phyloP scores from a whole-genome alignment of 148 eudicot species.

The Persicaria tinctoria region DNA sequence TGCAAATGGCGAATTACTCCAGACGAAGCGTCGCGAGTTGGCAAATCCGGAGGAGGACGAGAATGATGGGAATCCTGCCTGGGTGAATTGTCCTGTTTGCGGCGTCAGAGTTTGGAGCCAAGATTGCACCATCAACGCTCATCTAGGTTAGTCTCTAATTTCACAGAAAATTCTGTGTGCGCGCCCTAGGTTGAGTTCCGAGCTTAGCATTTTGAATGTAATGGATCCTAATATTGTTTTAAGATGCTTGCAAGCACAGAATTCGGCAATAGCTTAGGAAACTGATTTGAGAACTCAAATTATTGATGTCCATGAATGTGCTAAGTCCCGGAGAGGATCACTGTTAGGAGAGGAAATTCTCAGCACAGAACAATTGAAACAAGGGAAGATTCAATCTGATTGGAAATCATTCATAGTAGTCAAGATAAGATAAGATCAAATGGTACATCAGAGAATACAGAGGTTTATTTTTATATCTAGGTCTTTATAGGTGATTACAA shows the following conservation, averaged over 20 bases:
- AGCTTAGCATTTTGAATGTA: neutral
- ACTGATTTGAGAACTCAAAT: neutral
- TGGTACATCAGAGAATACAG: too few species aligned
- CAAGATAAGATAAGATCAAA: too few species aligned
- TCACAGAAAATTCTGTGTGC: too few species aligned
- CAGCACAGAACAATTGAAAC: neutral
- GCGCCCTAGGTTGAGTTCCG: too few species aligned
- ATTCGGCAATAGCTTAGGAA: neutral
- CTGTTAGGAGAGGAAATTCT: neutral
- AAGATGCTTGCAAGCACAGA: neutral
- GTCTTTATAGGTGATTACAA: too few species aligned
- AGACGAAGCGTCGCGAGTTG: slow-evolving; percentile 3
- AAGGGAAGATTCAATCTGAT: neutral
- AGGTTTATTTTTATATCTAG: too few species aligned
- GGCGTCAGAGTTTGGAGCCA: slow-evolving; percentile 33
- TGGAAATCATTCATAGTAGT: neutral
- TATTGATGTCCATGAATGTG: neutral
- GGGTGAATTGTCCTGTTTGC: slow-evolving; percentile 58
- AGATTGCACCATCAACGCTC: slow-evolving; percentile 28
- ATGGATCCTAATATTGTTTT: neutral
- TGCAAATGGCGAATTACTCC: neutral
- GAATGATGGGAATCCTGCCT: slow-evolving; percentile 11
- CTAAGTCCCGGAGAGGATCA: neutral
- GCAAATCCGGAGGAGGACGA: slow-evolving; percentile 5
- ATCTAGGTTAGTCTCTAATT: too few species aligned